Evolutionary conservation across 129 eudicot species (phyloP).

Genomic region (Flaveria brownii): DNA sequence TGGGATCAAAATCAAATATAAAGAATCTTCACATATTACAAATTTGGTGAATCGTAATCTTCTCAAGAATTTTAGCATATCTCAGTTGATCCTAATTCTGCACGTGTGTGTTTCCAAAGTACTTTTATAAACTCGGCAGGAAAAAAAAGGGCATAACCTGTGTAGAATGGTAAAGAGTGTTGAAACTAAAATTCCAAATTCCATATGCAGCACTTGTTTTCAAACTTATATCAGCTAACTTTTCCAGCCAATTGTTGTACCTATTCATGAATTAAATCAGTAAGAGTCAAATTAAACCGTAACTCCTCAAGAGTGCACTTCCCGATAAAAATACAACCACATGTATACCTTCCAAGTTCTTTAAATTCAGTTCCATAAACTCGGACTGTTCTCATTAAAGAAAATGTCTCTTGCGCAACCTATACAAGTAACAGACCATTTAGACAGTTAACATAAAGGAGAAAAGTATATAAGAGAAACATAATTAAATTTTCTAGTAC

Average conservation of each 20-base stretch:
- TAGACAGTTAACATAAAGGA: conserved; percentile 7
- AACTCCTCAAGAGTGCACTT: conserved; percentile 8
- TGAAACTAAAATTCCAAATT: conserved; percentile 90
- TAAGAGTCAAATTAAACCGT: conserved; percentile 10
- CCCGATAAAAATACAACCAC: background rate
- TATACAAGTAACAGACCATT: conserved; percentile 29
- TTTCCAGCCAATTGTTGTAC: conserved; percentile 77
- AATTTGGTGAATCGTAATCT: background rate
- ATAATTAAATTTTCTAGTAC: conserved; percentile 42
- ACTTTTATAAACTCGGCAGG: background rate
- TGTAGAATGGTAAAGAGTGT: conserved; percentile 89
- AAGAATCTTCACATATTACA: conserved; percentile 5
- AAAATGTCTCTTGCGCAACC: conserved; percentile 98
- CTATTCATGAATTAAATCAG: conserved; percentile 40
- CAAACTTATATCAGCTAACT: conserved; percentile 80
- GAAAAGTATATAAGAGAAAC: background rate
- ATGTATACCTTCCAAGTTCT: conserved; percentile 73
- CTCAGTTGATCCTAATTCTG: conserved; percentile 5
- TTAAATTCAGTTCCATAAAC: conserved; percentile 93
- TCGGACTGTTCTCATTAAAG: conserved; percentile 96
- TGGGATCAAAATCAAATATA: background rate
- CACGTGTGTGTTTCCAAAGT: background rate
- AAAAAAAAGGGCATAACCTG: conserved; percentile 62
- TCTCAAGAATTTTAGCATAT: background rate
- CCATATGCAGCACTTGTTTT: conserved; percentile 97